Conservation (phyloP, 108 stramenopile genomes). For the Skeletonema costatum region DNA sequence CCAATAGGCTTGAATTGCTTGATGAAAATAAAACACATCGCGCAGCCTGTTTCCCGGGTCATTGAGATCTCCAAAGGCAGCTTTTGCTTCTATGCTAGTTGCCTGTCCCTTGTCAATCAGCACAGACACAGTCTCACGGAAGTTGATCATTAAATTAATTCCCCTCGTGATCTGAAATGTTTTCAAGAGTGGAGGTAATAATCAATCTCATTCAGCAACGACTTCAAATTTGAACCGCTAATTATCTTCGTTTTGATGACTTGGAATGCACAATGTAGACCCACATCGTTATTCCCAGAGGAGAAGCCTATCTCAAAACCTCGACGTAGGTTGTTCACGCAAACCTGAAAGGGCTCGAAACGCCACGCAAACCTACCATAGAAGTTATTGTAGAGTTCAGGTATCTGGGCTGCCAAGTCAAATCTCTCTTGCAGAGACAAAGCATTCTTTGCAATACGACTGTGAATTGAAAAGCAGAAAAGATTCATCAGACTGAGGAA, state of each 20-base stretch:
- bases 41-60: background rate
- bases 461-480: background rate
- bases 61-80: background rate
- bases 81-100: background rate
- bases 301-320: constrained; percentile 24
- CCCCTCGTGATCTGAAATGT: background rate
- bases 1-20: constrained; percentile 14
- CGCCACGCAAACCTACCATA: background rate
- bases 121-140: constrained; percentile 16
- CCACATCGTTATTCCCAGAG: constrained; percentile 6
- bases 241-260: background rate
- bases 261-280: background rate
- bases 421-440: background rate
- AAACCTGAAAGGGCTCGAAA: background rate
- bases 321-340: background rate
- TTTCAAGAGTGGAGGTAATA: constrained; percentile 15
- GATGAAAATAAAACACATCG: background rate
- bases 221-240: constrained; percentile 14
- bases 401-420: background rate
- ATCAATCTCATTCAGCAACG: constrained; percentile 18
- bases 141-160: background rate
- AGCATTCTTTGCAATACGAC: background rate
- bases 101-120: constrained; percentile 7
- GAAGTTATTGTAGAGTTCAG: background rate
- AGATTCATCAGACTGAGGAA: background rate